These are phyloP conservation scores for Monotropa hypopitys DNA, from an alignment of 179 eudicot species.

Conservation along the genomic window DNA sequence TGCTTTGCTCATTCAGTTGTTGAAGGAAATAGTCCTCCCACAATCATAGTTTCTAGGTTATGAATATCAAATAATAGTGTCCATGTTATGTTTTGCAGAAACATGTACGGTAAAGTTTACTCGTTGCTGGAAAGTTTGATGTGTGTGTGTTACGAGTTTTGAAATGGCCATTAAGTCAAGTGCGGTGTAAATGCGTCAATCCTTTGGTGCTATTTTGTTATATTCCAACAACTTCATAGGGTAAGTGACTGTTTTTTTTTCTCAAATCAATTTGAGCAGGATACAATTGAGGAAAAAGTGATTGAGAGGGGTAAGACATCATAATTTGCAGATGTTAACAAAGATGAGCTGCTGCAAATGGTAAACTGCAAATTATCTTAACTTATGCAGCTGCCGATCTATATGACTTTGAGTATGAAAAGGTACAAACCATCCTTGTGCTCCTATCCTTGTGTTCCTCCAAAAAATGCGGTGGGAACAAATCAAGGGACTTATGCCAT, in stretches of 20 bases:
- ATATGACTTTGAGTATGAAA: constrained; percentile 83
- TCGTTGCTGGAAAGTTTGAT: constrained; percentile 94
- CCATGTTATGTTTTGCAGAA: constrained; percentile 29
- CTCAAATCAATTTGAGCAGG: constrained; percentile 29
- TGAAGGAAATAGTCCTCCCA: neutral
- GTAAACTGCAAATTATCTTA: constrained; percentile 21
- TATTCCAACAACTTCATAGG: too few species aligned
- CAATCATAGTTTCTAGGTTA: neutral
- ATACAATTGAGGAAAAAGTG: constrained; percentile 92
- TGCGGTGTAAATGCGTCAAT: neutral
- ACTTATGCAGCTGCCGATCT: constrained; percentile 74
- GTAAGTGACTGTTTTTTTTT: neutral
- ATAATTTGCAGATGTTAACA: constrained; percentile 71
- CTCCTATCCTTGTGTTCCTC: neutral
- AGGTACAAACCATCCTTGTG: constrained; percentile 25
- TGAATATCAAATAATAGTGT: neutral
- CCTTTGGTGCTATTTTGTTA: neutral
- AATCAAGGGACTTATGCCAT: too few species aligned
- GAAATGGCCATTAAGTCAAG: constrained; percentile 3
- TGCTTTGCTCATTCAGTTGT: neutral
- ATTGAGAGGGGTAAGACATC: constrained; percentile 51
- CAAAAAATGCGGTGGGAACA: too few species aligned
- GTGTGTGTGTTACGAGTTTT: constrained; percentile 94
- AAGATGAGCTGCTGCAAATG: constrained; percentile 97
- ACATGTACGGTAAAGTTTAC: constrained; percentile 65